Evolutionary conservation across 2,329 filamentous ascomycete genomes (phyloP).

Genomic region (Pseudocercospora crystallina): DNA sequence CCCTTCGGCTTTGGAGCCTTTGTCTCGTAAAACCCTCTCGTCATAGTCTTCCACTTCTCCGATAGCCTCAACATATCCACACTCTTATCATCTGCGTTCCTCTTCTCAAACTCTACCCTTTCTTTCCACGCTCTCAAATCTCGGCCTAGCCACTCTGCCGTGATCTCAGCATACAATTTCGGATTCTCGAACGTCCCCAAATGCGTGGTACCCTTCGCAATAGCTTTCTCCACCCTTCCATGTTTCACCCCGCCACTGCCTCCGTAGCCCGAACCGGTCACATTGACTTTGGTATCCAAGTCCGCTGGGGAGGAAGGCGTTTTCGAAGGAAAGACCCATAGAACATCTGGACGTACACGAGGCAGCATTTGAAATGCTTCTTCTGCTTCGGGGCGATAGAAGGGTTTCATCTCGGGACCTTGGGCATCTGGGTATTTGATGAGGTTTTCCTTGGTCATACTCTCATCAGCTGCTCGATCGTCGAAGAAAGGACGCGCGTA

Average conservation of each 20-base stretch:
- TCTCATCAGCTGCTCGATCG: no score
- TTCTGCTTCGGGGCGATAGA: not conserved
- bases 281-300: not conserved
- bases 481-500: slow-evolving; percentile 35
- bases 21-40: no score
- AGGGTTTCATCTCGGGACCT: not conserved
- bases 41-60: not conserved
- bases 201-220: not conserved
- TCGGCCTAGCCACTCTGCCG: not conserved
- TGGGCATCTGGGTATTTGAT: not conserved
- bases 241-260: not conserved
- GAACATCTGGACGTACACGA: not conserved
- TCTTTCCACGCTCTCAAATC: not conserved
- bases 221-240: not conserved
- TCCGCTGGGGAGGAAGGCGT: not conserved
- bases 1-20: no score
- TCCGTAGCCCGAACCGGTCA: not conserved
- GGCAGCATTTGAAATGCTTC: not conserved
- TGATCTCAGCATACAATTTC: not conserved
- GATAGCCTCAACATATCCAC: not conserved
- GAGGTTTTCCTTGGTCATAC: no score
- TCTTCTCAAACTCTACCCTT: not conserved
- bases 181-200: not conserved
- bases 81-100: not conserved
- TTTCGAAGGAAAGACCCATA: not conserved